A percentile compares a stretch with the other conserved stretches of the same genome.
Evolutionary conservation across 1,284 basidiomycete species (phyloP).

Genomic region (Cystobasidium sp.): DNA sequence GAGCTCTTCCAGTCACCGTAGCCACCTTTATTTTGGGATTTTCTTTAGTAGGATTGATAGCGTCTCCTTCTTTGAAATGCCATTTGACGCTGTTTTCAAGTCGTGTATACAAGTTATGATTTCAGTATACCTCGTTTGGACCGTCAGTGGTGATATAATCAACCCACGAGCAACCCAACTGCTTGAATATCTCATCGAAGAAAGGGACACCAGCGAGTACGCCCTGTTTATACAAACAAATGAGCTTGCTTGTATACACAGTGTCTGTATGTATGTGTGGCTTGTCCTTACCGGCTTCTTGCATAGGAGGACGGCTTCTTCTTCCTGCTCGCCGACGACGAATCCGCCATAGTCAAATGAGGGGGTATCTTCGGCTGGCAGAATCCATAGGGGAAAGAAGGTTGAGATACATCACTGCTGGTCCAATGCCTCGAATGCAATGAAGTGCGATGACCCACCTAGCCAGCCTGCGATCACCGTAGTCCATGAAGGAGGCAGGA

Average conservation of each 20-base stretch:
- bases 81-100: slow-evolving; percentile 75
- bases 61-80: slow-evolving; percentile 83
- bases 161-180: slow-evolving; percentile 85
- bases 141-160: background rate
- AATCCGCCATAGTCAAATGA: slow-evolving; percentile 97
- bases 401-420: background rate
- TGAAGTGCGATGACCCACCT: slow-evolving; percentile 10
- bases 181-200: slow-evolving; percentile 88
- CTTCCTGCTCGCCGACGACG: slow-evolving; percentile 87
- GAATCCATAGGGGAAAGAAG: background rate
- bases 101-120: too few species aligned
- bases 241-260: background rate
- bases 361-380: slow-evolving; percentile 82
- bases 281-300: slow-evolving; percentile 63
- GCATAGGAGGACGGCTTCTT: slow-evolving; percentile 86
- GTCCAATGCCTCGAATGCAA: background rate
- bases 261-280: background rate
- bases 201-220: slow-evolving; percentile 95
- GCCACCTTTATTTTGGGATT: slow-evolving; percentile 70
- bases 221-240: slow-evolving; percentile 60
- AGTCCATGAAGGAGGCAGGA: slow-evolving; percentile 91
- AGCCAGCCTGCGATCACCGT: slow-evolving; percentile 80
- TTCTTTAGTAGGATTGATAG: slow-evolving; percentile 71
- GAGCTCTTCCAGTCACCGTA: slow-evolving; percentile 84
- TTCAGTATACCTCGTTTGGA: background rate